Base-by-base conservation (phyloP, 805 yeast genomes). In the Yamadazyma insecticola region DNA sequence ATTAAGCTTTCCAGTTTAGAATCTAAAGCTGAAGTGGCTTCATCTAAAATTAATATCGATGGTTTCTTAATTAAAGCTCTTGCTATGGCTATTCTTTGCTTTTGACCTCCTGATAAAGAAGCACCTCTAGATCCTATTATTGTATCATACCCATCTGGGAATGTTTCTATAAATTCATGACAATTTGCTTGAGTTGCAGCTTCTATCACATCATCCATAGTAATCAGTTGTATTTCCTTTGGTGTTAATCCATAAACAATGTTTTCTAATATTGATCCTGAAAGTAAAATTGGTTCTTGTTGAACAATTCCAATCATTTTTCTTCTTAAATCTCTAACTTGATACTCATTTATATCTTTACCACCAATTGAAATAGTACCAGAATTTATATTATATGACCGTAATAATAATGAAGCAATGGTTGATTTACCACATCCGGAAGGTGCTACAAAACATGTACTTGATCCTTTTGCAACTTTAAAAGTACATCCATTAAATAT, bases 81-180 rank as follows among this genome's bases (percentile, higher is more conserved):
- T 0, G 89, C 89, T 54, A 81, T 78, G 6, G 88, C 88, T 24
- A 81, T 63, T 44, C 87, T 69, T 57, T 81, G 89, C 50, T 81
- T 79, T 53, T 81, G 89, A 9, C 89, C 89, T 22, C 88, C 89
- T 4, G 84, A 76, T 14, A 81, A 51, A 16, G 75, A 57, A 1
- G 77, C 67, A 0, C 82, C 82, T 28, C 76, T 60, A 6, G 72
- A 53, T 1, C 81, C 81, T 32, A 73, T 68, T 13, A 62, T 53
- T 0, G 82, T 76, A 32, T 76, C 75, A 45, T 74, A 76, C 2
- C 78, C 79, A 25, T 76, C 79, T 1, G 81, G 79, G 39, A 77
- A 66, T 1, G 69, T 54, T 50, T 55, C 56, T 29, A 76, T 69
- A 43, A 76, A 76, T 35, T 74, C 80, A 45, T 75, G 79, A 33